Percentiles rank a stretch among this genome's conserved stretches.
Conservation (phyloP, 768 basidiomycete genomes). For the Candolleomyces eurysporus region DNA sequence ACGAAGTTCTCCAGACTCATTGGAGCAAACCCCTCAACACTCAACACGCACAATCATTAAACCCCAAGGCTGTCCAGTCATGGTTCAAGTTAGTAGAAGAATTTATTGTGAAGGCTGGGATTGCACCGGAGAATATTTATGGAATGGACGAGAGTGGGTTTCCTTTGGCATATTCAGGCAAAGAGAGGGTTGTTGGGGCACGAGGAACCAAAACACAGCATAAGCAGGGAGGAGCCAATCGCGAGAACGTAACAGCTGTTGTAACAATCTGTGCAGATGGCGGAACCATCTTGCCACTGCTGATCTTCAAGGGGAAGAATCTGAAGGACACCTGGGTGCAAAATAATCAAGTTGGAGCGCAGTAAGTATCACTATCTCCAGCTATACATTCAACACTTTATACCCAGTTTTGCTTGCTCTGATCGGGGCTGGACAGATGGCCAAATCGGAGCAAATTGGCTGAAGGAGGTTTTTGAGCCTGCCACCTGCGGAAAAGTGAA, state of each 20-base stretch:
- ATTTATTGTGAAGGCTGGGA: conserved; percentile 16
- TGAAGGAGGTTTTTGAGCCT: conserved; percentile 28
- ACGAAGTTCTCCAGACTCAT: conserved; percentile 25
- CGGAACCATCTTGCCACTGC: conserved; percentile 24
- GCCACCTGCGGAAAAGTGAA: conserved; percentile 33
- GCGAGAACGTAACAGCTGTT: conserved; percentile 34
- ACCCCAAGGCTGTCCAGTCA: conserved; percentile 22
- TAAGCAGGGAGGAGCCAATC: conserved; percentile 25
- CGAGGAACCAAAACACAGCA: conserved; percentile 28
- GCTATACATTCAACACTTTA: background rate
- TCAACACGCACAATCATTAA: conserved; percentile 25
- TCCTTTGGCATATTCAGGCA: conserved; percentile 21
- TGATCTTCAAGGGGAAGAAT: conserved; percentile 40
- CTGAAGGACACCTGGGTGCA: conserved; percentile 27
- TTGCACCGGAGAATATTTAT: conserved; percentile 26
- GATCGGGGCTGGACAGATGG: conserved; percentile 31
- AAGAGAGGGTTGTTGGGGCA: conserved; percentile 26
- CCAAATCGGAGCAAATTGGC: conserved; percentile 21
- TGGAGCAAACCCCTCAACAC: conserved; percentile 32
- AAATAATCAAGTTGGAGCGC: conserved; percentile 33
- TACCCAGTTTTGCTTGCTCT: conserved; percentile 16
- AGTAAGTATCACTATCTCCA: conserved; percentile 20
- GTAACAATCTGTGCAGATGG: conserved; percentile 42
- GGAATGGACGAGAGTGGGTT: conserved; percentile 39
- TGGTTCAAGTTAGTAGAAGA: conserved; percentile 33